Evolutionary conservation across 2,329 filamentous ascomycete species (phyloP).

Genomic region (Fusarium foetens): DNA sequence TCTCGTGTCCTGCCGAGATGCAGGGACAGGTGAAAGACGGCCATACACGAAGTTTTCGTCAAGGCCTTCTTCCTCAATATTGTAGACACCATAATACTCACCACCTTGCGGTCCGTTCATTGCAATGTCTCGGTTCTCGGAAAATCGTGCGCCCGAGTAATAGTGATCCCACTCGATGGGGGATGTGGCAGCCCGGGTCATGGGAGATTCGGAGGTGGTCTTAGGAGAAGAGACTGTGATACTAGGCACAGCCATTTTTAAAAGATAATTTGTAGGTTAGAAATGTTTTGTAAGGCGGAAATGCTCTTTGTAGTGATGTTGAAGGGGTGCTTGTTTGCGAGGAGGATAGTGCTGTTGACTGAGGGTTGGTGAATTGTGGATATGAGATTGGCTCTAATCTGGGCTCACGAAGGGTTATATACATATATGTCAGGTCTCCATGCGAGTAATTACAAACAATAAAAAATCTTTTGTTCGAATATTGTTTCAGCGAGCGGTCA

Average conservation of each 20-base stretch:
- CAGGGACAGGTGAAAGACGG: not conserved
- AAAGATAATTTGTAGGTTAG: too few relatives aligned
- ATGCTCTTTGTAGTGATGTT: not conserved
- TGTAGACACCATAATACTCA: accelerated
- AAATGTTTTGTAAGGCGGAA: too few relatives aligned
- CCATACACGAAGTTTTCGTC: not conserved
- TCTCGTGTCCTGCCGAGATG: not conserved
- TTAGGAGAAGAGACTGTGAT: not conserved
- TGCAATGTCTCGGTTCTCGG: not conserved
- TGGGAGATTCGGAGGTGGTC: accelerated
- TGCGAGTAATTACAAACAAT: too few relatives aligned
- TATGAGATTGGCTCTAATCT: not conserved
- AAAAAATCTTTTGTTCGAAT: too few relatives aligned
- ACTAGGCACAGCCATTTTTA: not conserved
- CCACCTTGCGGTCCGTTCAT: not conserved
- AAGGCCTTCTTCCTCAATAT: not conserved
- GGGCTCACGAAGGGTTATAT: not conserved
- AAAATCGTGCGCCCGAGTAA: not conserved
- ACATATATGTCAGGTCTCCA: not conserved
- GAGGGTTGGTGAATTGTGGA: not conserved
- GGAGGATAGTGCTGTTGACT: not conserved
- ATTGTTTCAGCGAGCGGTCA: accelerated
- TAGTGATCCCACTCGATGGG: not conserved
- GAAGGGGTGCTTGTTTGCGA: not conserved
- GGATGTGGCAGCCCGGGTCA: not conserved